Percentiles rank a stretch among this genome's conserved stretches.
phyloP scores from a whole-genome alignment of 1,284 basidiomycete species.

The Irpex lacteus region DNA sequence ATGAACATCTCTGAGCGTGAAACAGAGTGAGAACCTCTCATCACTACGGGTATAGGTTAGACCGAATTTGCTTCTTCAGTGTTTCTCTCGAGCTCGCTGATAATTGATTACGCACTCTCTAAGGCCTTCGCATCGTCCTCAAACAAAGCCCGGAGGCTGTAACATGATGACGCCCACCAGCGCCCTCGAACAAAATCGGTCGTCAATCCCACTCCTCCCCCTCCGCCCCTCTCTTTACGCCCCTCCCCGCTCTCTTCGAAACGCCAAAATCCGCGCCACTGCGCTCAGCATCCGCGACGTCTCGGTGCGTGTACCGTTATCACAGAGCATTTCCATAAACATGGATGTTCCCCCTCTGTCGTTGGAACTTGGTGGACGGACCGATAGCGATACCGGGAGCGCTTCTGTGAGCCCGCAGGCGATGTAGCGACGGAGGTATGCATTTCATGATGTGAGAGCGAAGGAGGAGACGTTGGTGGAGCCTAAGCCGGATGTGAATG shows the following conservation, averaged over 20 bases:
- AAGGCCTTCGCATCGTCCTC: slow-evolving; percentile 44
- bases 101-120: not conserved
- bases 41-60: slow-evolving; percentile 26
- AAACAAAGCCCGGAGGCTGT: slow-evolving; percentile 49
- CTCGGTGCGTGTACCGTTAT: slow-evolving; percentile 25
- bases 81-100: not conserved
- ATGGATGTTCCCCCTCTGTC: slow-evolving; percentile 13
- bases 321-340: slow-evolving; percentile 22
- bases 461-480: slow-evolving; percentile 30
- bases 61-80: no score
- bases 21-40: slow-evolving; percentile 61
- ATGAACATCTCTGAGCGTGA: slow-evolving; percentile 5
- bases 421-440: slow-evolving; percentile 46
- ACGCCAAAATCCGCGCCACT: not conserved
- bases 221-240: not conserved
- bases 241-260: not conserved
- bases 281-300: slow-evolving; percentile 10
- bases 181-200: slow-evolving; percentile 67
- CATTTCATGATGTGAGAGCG: slow-evolving; percentile 40
- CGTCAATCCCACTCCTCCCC: slow-evolving; percentile 27
- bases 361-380: not conserved
- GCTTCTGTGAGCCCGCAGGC: slow-evolving; percentile 18
- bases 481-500: slow-evolving; percentile 44
- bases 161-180: slow-evolving; percentile 64
- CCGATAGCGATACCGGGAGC: slow-evolving; percentile 16